Evolutionary conservation across 2,329 filamentous ascomycete genomes (phyloP), one percentile per base, ranked within the genome.

Genomic region (Aspergillus awamori): DNA sequence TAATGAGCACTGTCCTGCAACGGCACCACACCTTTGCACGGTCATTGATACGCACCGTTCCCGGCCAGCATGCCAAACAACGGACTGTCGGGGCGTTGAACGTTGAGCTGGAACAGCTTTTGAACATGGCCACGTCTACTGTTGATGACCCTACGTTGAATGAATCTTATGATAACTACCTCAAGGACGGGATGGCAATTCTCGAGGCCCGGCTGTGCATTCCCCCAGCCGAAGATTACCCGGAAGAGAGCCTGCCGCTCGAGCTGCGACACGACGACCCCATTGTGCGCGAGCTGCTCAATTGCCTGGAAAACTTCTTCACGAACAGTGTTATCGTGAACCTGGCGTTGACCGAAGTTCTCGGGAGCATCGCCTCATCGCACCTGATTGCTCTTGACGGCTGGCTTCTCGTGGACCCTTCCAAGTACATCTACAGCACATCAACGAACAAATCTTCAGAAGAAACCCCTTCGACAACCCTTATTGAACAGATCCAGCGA

Each of bases 311-410:
- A 48, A 88, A 84, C 0, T 99, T 98, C 71, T 92, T 97, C 68
- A 84, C 91, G 5, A 99, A 99, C 69, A 89, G 92, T 2, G 88
- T 98, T 2, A 92, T 97, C 68, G 93, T 91, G 2, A 99, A 99
- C 68, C 80, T 99, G 3, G 90, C 90, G 0, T 82, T 97, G 1
- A 98, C 94, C 0, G 91, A 96, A 69, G 86, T 90, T 0, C 82
- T 98, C 47, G 85, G 96, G 28, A 90, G 92, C 66, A 82, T 99
- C 43, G 91, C 91, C 10, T 87, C 91, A 0, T 98, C 95, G 68
- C 90, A 92, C 5, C 90, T 91, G 64, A 89, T 97, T 71, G 87
- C 88, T 20, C 83, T 97, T 11, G 92, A 97, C 71, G 90, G 91
- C n/a, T 99, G 95, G 94, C 80, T 98, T 30, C 81, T 94, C 5